Evolutionary conservation across 345 rosid genomes (phyloP), one percentile per base, ranked within the genome.

Genomic region (Syzygium aqueum): DNA sequence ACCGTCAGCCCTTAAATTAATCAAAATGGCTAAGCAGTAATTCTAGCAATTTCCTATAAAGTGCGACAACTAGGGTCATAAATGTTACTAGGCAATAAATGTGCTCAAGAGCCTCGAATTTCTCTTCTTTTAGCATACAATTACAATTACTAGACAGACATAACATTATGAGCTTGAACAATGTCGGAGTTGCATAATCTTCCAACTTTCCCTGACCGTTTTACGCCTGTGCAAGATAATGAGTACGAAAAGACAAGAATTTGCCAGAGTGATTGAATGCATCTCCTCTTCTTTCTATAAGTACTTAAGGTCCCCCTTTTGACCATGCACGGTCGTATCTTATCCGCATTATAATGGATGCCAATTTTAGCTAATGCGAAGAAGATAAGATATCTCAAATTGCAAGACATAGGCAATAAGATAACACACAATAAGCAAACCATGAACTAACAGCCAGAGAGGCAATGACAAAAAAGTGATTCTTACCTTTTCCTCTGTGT

Each of bases 401-500:
- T 23, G 63, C 63, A 57, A 23, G n/a, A 57, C n/a, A 23, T 10
- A 57, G 28, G 63, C 63, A 57, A 57, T 25, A 9, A 57, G 5
- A 23, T 57, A 57, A 57, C 63, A 57, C 25, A 57, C 63, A 23
- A 23, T 23, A 23, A 10, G 63, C 63, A 57, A 57, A 23, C 63
- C 63, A 57, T 57, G 63, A 57, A 57, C 27, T 23, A 9, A 57
- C 63, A 57, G n/a, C 63, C n/a, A 57, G 63, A 85, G 25, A 56
- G 59, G 61, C 28, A 57, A 57, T 25, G n/a, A 57, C 5, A 73
- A 37, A 23, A 59, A 54, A 80, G 57, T 51, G 33, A 67, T 22
- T 51, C 88, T 88, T 87, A 95, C 98, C 88, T 96, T 97, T 90
- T 94, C 95, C 90, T 94, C 95, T 9, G 97, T 97, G 91, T 97